Evolutionary conservation across 352 stramenopile species (phyloP).

Genomic region (Halophytophthora batemanensis): DNA sequence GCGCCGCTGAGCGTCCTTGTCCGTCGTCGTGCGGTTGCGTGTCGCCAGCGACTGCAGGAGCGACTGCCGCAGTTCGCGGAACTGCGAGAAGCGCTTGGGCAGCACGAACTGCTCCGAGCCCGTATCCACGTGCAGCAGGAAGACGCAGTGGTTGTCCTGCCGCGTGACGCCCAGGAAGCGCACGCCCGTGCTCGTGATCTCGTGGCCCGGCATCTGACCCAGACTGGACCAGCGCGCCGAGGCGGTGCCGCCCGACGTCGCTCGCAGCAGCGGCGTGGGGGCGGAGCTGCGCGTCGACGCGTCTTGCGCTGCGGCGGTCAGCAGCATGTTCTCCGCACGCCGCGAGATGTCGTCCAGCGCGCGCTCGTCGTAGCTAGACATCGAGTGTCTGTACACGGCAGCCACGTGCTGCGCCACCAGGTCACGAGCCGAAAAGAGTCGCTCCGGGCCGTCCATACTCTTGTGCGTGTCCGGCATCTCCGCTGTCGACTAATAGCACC

Average conservation of each 20-base stretch:
- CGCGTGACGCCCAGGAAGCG: slow-evolving; percentile 44
- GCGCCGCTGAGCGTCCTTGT: slow-evolving; percentile 14
- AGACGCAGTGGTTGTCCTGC: slow-evolving; percentile 42
- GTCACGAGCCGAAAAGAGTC: too few relatives aligned
- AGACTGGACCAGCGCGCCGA: slow-evolving; percentile 15
- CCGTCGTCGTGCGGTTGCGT: not conserved
- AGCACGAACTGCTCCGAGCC: slow-evolving; percentile 48
- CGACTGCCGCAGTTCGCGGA: slow-evolving; percentile 52
- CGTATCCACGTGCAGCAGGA: slow-evolving; percentile 55
- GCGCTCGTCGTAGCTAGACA: slow-evolving; percentile 4
- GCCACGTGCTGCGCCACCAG: too few relatives aligned
- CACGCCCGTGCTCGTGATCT: slow-evolving; percentile 35
- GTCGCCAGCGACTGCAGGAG: slow-evolving; percentile 25
- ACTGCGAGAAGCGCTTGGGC: slow-evolving; percentile 70
- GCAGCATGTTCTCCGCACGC: slow-evolving; percentile 4
- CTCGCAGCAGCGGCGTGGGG: slow-evolving; percentile 11
- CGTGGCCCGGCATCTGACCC: slow-evolving; percentile 25
- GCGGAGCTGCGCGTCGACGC: not conserved
- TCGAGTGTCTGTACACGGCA: too few relatives aligned
- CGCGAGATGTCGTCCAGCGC: slow-evolving; percentile 17
- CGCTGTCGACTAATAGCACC: too few relatives aligned
- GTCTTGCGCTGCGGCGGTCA: not conserved
- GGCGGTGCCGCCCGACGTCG: slow-evolving; percentile 12
- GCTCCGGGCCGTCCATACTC: too few relatives aligned
- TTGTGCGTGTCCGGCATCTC: too few relatives aligned